Percentiles rank a stretch among this genome's conserved stretches.
These are phyloP conservation scores for Talaromyces sp. DNA, from an alignment of 2,329 filamentous ascomycete species.

Conservation along the genomic window DNA sequence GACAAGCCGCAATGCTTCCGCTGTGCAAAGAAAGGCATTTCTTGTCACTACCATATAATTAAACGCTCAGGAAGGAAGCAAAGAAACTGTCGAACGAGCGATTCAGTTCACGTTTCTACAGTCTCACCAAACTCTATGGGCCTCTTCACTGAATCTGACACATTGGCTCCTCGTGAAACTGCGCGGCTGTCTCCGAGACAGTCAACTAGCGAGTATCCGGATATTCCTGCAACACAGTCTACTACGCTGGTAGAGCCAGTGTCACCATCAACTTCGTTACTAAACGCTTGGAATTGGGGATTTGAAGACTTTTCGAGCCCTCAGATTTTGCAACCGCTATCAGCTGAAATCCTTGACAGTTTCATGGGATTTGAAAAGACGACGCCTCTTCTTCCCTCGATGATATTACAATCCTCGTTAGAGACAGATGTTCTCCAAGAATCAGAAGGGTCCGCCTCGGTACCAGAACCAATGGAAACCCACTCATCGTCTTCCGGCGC, in stretches of 20 bases:
- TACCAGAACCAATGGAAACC: background rate
- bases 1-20: constrained; percentile 6
- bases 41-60: constrained; percentile 1
- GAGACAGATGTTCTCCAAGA: background rate
- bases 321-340: background rate
- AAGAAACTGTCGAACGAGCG: background rate
- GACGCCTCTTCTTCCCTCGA: constrained; percentile 2
- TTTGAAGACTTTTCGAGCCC: constrained; percentile 2
- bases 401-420: background rate
- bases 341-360: constrained; percentile 1
- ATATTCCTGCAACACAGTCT: background rate
- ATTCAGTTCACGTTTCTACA: background rate
- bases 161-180: background rate
- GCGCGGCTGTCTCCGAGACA: constrained; percentile 1
- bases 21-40: constrained; percentile 3
- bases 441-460: background rate
- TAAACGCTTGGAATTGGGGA: background rate
- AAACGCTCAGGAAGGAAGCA: constrained; percentile 8
- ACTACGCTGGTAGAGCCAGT: background rate
- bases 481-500: background rate
- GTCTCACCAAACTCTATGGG: background rate
- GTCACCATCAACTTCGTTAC: background rate
- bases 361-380: background rate
- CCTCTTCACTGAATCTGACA: background rate
- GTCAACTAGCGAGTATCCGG: background rate